A percentile compares a stretch with the other conserved stretches of the same genome.
These are phyloP conservation scores for Penicillium odoratum DNA, from an alignment of 495 filamentous ascomycete species.

Conservation along the genomic window DNA sequence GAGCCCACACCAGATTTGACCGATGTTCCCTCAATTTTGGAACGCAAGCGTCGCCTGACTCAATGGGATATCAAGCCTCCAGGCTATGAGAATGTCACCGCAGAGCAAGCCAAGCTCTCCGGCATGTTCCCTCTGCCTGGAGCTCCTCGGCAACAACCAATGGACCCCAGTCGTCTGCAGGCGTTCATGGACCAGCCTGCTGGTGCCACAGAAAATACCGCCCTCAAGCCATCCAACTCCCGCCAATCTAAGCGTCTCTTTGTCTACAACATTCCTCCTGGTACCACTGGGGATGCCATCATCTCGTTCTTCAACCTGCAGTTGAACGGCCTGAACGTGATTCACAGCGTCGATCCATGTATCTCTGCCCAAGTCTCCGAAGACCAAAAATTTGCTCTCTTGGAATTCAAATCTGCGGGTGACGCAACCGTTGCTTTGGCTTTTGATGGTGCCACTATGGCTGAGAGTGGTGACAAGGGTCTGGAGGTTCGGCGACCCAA, in stretches of 20 bases:
- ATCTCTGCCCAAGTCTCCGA: constrained; percentile 79
- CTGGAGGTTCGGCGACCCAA: constrained; percentile 87
- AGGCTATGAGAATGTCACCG: constrained; percentile 97
- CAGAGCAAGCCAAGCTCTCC: constrained; percentile 98
- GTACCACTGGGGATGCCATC: constrained; percentile 67
- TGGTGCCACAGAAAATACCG: constrained; percentile 68
- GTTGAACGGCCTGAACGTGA: constrained; percentile 89
- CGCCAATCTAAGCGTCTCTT: constrained; percentile 91
- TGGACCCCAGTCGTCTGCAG: constrained; percentile 93
- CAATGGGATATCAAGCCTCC: constrained; percentile 99
- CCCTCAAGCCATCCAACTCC: constrained; percentile 88
- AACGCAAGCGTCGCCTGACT: constrained; percentile 85
- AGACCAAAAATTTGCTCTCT: constrained; percentile 74
- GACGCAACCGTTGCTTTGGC: constrained; percentile 92
- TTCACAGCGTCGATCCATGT: constrained; percentile 81
- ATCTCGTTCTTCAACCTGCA: constrained; percentile 93
- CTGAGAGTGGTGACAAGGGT: constrained; percentile 61
- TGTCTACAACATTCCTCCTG: constrained; percentile 73
- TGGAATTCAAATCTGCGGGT: constrained; percentile 85
- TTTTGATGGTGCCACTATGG: constrained; percentile 86
- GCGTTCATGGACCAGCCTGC: constrained; percentile 92
- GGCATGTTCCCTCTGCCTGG: constrained; percentile 97
- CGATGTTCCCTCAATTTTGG: constrained; percentile 71
- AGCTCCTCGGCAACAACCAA: constrained; percentile 90
- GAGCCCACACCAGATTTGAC: constrained; percentile 96